Evolutionary conservation across 225 moss, liverwort and hornwort genomes (phyloP).

Genomic region (Climacium dendroides): DNA sequence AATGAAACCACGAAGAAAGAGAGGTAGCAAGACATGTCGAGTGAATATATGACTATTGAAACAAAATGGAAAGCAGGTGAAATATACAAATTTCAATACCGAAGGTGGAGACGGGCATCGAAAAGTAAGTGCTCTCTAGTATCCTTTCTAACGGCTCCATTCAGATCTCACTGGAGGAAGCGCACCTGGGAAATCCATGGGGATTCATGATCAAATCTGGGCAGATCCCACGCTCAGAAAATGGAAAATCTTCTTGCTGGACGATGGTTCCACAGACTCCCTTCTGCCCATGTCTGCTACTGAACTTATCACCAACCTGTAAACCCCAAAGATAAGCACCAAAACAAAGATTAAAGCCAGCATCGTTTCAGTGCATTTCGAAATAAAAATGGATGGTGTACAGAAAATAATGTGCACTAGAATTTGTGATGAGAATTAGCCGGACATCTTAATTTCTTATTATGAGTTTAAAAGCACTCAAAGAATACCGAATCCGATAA

Average conservation of each 20-base stretch:
- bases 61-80: not conserved
- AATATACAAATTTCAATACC: not conserved
- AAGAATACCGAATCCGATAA: not conserved
- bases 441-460: not conserved
- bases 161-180: not conserved
- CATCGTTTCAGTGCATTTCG: not conserved
- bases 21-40: not conserved
- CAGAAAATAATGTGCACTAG: not conserved
- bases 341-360: not conserved
- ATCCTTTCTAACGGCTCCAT: not conserved
- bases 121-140: not conserved
- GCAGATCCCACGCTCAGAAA: constrained; percentile 90
- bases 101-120: not conserved
- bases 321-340: not conserved
- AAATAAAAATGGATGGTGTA: not conserved
- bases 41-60: not conserved
- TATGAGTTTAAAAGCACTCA: not conserved
- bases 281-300: constrained; percentile 96
- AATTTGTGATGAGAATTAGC: not conserved
- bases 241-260: constrained; percentile 96
- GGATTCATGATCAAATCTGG: constrained; percentile 99
- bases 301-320: constrained; percentile 98
- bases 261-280: constrained; percentile 95
- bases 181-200: constrained; percentile 97
- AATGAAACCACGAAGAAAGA: not conserved